phyloP scores from a whole-genome alignment of 2,329 filamentous ascomycete genomes.

The Neofusicoccum ribis region DNA sequence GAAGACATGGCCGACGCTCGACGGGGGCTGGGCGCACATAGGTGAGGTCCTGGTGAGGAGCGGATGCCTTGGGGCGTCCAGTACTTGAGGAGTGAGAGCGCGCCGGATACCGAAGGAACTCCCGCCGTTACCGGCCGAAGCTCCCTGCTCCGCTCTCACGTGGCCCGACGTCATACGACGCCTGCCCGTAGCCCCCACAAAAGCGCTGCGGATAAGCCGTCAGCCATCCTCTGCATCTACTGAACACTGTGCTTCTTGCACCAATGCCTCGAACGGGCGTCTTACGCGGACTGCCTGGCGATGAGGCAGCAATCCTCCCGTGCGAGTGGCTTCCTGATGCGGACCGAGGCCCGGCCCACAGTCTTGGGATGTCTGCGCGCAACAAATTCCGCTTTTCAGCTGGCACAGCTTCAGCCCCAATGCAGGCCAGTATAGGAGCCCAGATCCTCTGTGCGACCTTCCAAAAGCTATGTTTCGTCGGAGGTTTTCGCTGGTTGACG shows the following conservation, averaged over 20 bases:
- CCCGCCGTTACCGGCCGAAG: slow-evolving; percentile 6
- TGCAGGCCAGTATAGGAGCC: background rate
- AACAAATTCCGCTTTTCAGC: background rate
- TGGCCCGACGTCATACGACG: slow-evolving; percentile 14
- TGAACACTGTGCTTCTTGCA: too few relatives aligned
- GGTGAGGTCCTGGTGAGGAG: background rate
- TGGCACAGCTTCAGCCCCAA: background rate
- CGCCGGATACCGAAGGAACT: background rate
- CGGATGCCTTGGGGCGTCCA: background rate
- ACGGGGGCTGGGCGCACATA: background rate
- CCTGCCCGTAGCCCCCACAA: too few relatives aligned
- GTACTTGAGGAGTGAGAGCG: background rate
- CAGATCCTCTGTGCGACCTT: background rate
- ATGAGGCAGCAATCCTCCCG: background rate
- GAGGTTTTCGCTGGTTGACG: background rate
- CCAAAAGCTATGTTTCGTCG: background rate
- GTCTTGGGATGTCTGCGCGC: background rate
- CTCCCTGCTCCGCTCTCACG: background rate
- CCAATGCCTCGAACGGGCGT: too few relatives aligned
- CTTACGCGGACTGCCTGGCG: too few relatives aligned
- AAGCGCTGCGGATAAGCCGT: too few relatives aligned
- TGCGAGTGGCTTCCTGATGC: background rate
- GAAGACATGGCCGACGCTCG: slow-evolving; percentile 5
- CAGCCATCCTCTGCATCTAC: too few relatives aligned
- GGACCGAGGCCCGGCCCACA: background rate